These are phyloP conservation scores for Inosperma sp. DNA, from an alignment of 768 basidiomycete genomes.

Conservation along the genomic window DNA sequence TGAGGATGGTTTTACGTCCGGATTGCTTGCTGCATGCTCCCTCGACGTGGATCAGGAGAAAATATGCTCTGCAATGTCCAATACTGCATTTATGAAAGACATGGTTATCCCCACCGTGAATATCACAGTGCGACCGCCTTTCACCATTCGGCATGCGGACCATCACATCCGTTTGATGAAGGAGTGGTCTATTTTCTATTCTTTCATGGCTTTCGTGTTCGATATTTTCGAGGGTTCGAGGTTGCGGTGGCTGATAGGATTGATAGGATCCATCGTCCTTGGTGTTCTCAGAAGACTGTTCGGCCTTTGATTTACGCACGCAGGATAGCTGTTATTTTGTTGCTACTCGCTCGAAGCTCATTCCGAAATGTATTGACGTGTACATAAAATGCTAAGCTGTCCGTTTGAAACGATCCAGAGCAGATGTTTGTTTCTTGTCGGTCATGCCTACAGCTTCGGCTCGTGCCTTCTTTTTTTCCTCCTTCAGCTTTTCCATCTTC, in stretches of 20 bases:
- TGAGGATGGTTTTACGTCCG: slow-evolving; percentile 67
- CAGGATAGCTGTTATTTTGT: no score
- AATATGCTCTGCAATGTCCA: slow-evolving; percentile 13
- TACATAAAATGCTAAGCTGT: slow-evolving; percentile 6
- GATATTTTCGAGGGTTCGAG: slow-evolving; percentile 37
- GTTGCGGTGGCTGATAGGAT: slow-evolving; percentile 29
- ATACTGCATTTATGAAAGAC: slow-evolving; percentile 9
- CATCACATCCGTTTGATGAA: slow-evolving; percentile 25
- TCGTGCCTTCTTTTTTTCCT: slow-evolving; percentile 32
- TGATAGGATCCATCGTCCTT: slow-evolving; percentile 21
- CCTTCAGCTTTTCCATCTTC: slow-evolving; percentile 57
- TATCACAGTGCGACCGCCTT: slow-evolving; percentile 34
- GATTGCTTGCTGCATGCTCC: slow-evolving; percentile 36
- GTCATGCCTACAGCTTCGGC: slow-evolving; percentile 14
- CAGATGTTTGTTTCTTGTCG: slow-evolving; percentile 31
- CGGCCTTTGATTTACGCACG: no score
- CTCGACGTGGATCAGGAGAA: slow-evolving; percentile 20
- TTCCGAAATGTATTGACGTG: no score
- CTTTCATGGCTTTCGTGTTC: slow-evolving; percentile 32
- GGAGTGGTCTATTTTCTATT: slow-evolving; percentile 12
- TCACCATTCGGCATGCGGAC: slow-evolving; percentile 40
- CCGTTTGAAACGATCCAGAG: slow-evolving; percentile 40
- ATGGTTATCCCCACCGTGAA: slow-evolving; percentile 22
- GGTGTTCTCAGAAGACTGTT: slow-evolving; percentile 16
- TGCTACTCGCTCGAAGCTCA: no score